phyloP scores from a whole-genome alignment of 495 filamentous ascomycete genomes.

The Annulohypoxylon maeteangense region DNA sequence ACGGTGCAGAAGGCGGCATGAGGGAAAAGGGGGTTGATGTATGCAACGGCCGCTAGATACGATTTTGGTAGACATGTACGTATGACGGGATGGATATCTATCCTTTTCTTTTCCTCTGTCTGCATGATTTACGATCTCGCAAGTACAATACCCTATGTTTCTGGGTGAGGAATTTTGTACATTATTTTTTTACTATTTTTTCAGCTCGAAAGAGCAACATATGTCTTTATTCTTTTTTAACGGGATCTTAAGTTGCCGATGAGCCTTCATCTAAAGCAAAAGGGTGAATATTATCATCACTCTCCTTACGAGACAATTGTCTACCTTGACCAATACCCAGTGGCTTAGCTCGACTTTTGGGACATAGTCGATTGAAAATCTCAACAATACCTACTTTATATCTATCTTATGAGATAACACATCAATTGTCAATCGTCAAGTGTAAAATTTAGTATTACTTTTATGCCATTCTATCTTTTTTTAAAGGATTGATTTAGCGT shows the following conservation, averaged over 20 bases:
- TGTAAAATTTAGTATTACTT: neutral
- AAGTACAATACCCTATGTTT: constrained; percentile 30
- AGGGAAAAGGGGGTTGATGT: constrained; percentile 17
- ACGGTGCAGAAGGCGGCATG: constrained; percentile 5
- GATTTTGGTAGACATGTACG: constrained; percentile 24
- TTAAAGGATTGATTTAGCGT: neutral
- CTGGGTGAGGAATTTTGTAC: constrained; percentile 32
- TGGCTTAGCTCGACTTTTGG: neutral
- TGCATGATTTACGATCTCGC: constrained; percentile 38
- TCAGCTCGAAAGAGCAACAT: constrained; percentile 1
- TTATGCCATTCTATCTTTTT: neutral
- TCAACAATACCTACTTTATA: neutral
- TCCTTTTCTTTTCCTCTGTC: constrained; percentile 17
- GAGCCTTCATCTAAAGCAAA: constrained; percentile 2
- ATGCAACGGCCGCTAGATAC: constrained; percentile 40
- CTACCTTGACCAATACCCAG: neutral
- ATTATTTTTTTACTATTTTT: constrained; percentile 22
- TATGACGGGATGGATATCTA: constrained; percentile 30
- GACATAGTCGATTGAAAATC: neutral
- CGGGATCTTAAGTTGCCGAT: neutral
- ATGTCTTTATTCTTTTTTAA: neutral
- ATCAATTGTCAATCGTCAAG: neutral
- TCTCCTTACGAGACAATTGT: constrained; percentile 1
- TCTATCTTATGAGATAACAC: neutral
- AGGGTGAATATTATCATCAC: neutral